These are phyloP conservation scores for Pichia paraexigua DNA, from an alignment of 805 yeast species.

Conservation along the genomic window DNA sequence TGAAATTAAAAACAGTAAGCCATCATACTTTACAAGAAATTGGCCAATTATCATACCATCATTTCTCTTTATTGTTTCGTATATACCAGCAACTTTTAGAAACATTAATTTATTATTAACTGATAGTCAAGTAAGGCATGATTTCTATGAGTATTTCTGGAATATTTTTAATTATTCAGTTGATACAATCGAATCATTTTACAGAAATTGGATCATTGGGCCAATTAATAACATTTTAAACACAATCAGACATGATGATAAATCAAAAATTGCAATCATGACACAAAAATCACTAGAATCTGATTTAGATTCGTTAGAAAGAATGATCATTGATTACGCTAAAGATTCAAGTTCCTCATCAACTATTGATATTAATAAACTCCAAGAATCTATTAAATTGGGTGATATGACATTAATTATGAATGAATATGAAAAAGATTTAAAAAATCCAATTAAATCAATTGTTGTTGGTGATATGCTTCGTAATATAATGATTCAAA, in stretches of 20 bases:
- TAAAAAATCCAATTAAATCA: conserved; percentile 60
- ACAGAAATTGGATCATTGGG: conserved; percentile 73
- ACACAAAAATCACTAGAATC: conserved; percentile 71
- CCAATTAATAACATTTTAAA: conserved; percentile 67
- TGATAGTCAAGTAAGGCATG: conserved; percentile 49
- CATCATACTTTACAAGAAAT: conserved; percentile 9
- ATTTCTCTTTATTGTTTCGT: conserved; percentile 22
- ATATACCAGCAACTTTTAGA: conserved; percentile 41
- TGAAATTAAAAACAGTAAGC: not conserved
- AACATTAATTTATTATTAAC: conserved; percentile 35
- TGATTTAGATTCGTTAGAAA: conserved; percentile 70
- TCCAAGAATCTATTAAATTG: conserved; percentile 44
- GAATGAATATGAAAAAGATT: conserved; percentile 70
- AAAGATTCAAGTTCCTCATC: conserved; percentile 26
- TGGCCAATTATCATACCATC: conserved; percentile 9
- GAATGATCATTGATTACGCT: conserved; percentile 79
- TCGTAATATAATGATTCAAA: conserved; percentile 74
- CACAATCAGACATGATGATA: conserved; percentile 80
- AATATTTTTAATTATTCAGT: conserved; percentile 55
- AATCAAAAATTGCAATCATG: conserved; percentile 64
- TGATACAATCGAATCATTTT: conserved; percentile 60
- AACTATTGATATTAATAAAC: conserved; percentile 14
- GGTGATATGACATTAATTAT: conserved; percentile 80
- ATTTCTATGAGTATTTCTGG: conserved; percentile 15
- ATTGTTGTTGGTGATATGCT: conserved; percentile 61